phyloP scores from a whole-genome alignment of 768 basidiomycete genomes.

The Naganishia friedmannii region DNA sequence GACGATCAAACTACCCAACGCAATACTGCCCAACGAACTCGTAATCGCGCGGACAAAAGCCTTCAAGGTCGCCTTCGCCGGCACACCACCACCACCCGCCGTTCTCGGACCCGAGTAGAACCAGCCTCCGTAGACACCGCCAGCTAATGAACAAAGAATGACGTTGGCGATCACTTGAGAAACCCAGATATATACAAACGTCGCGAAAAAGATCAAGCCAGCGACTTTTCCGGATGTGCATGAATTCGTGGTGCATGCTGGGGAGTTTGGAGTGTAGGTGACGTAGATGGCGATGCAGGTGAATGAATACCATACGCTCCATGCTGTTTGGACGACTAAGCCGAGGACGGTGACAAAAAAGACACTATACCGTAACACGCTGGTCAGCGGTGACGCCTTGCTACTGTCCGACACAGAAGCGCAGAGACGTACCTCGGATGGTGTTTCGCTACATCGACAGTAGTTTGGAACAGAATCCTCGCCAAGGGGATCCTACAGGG shows the following conservation, averaged over 20 bases:
- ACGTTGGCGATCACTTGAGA: constrained; percentile 77
- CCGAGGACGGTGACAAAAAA: constrained; percentile 72
- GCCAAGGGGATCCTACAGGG: constrained; percentile 72
- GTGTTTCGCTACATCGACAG: constrained; percentile 80
- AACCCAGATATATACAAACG: constrained; percentile 82
- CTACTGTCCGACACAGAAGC: neutral
- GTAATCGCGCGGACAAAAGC: constrained; percentile 74
- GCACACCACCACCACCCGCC: constrained; percentile 64
- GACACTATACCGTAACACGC: constrained; percentile 51
- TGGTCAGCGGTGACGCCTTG: neutral
- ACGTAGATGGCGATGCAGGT: constrained; percentile 69
- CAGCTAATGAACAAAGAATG: constrained; percentile 72
- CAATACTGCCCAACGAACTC: constrained; percentile 75
- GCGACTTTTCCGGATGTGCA: constrained; percentile 75
- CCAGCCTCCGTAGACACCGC: constrained; percentile 73
- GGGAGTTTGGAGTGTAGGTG: constrained; percentile 72
- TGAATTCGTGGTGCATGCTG: constrained; percentile 53
- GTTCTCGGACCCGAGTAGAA: constrained; percentile 73
- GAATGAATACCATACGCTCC: constrained; percentile 78
- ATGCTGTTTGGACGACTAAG: constrained; percentile 67
- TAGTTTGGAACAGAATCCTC: constrained; percentile 71
- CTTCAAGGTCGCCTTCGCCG: constrained; percentile 67
- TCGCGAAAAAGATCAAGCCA: constrained; percentile 71
- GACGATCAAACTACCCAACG: constrained; percentile 79
- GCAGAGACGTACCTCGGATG: constrained; percentile 58